Evolutionary conservation across 2,329 filamentous ascomycete species (phyloP), one percentile per base, ranked within the genome.

Genomic region (Elsinoe perseae): DNA sequence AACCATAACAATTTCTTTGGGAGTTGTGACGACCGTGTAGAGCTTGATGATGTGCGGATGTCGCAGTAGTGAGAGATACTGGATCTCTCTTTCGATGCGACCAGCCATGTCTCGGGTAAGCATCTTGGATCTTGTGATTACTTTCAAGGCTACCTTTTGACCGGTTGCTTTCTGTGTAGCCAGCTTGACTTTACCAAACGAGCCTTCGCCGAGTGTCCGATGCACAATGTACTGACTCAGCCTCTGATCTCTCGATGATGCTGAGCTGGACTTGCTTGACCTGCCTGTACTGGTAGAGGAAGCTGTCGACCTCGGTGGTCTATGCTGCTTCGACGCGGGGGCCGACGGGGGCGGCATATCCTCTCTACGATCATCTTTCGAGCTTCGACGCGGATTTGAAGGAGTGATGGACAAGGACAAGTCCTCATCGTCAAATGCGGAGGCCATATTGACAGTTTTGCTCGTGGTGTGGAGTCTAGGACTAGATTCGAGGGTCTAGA

Each of bases 21-120:
- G 83, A 5, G 92, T 96, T 61, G 95, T 96, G 70, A 98, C 97
- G 61, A 98, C 93, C 27, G 93, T 97, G 67, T 78, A 96, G 83
- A 98, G 80, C 75, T 98, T 98, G 77, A 98, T 98, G 70, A 98
- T 98, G 73, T 98, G 93, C 38, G 93, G 93, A 72, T 98, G 93
- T 59, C 93, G 85, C 59, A 98, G 79, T 59, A 98, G 77, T 75
- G 98, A 93, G 61, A 98, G 80, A 69, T 98, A 98, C 71, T 96
- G 91, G 64, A 98, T 98, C 77, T 98, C 93, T 64, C 93, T 83
- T 77, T 98, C 93, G 61, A 98, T 95, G 59, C 93, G 83, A 59
- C 93, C 93, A 54, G 95, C 91, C 93, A 98, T 97, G 72, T 98
- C 93, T 67, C 92, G 81, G 64, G 91, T 97, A 64, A 96, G 89